Conservation (phyloP, 495 filamentous ascomycete species). For the Tetracladium marchalianum region DNA sequence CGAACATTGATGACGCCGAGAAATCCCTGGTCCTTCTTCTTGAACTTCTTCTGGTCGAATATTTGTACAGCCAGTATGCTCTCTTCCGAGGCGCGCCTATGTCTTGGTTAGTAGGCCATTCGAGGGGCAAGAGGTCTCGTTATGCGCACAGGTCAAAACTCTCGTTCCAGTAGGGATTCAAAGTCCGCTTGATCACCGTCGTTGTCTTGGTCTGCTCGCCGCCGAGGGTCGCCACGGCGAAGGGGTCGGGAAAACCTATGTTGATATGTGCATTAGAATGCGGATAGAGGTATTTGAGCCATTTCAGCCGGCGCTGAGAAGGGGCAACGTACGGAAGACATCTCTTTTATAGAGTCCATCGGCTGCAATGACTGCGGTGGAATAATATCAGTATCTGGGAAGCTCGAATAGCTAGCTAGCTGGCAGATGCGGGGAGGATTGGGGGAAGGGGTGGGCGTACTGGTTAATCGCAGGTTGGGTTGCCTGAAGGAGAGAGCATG, state of each 20-base stretch:
- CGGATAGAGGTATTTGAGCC: constrained; percentile 1
- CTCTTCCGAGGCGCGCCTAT: constrained; percentile 77
- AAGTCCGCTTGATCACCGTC: constrained; percentile 86
- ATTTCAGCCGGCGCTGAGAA: constrained; percentile 3
- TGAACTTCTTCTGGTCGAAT: constrained; percentile 99
- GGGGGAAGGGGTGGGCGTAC: constrained; percentile 29
- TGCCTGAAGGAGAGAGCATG: constrained; percentile 24
- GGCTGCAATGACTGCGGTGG: constrained; percentile 79
- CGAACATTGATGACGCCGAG: constrained; percentile 95
- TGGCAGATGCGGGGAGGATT: constrained; percentile 10
- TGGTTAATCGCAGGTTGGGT: constrained; percentile 57
- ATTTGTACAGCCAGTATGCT: constrained; percentile 97
- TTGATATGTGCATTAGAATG: constrained; percentile 17
- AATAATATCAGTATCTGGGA: constrained; percentile 12
- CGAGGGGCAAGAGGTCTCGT: neutral
- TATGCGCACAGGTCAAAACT: constrained; percentile 82
- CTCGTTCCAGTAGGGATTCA: constrained; percentile 99
- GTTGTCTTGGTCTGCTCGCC: constrained; percentile 97
- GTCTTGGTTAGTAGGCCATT: constrained; percentile 17
- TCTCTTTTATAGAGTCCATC: constrained; percentile 98
- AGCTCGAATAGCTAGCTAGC: neutral
- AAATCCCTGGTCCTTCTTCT: constrained; percentile 99
- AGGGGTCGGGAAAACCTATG: constrained; percentile 91
- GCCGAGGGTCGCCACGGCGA: constrained; percentile 91
- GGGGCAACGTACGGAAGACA: constrained; percentile 76